phyloP scores from a whole-genome alignment of 768 basidiomycete species.

The Termitomyces sp. region DNA sequence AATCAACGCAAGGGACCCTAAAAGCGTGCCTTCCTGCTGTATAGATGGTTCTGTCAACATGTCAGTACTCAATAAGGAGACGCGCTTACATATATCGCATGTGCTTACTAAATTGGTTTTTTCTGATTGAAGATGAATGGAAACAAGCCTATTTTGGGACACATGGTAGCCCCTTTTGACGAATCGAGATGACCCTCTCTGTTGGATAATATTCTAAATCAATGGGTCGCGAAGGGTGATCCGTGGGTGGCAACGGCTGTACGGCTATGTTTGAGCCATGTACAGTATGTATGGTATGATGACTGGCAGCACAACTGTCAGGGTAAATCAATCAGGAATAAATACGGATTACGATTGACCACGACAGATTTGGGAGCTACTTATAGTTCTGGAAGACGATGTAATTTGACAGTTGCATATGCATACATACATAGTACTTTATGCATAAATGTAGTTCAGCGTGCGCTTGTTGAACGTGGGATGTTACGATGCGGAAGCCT shows the following conservation, averaged over 20 bases:
- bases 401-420: background rate
- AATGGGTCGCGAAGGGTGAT: background rate
- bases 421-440: too few species aligned
- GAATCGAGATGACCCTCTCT: background rate
- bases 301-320: background rate
- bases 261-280: background rate
- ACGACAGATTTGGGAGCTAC: background rate
- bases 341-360: too few species aligned
- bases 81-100: too few species aligned
- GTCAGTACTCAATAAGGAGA: background rate
- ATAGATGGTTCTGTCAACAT: background rate
- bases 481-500: background rate
- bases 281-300: too few species aligned
- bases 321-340: background rate
- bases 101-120: background rate
- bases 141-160: background rate
- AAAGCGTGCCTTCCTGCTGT: background rate
- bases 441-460: background rate
- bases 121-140: constrained; percentile 3
- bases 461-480: background rate
- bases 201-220: too few species aligned
- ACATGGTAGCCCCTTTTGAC: background rate
- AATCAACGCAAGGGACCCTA: background rate
- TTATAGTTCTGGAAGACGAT: background rate
- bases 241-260: background rate